Conservation (phyloP, 2,329 filamentous ascomycete species). For the Mollisiaceae sp. region DNA sequence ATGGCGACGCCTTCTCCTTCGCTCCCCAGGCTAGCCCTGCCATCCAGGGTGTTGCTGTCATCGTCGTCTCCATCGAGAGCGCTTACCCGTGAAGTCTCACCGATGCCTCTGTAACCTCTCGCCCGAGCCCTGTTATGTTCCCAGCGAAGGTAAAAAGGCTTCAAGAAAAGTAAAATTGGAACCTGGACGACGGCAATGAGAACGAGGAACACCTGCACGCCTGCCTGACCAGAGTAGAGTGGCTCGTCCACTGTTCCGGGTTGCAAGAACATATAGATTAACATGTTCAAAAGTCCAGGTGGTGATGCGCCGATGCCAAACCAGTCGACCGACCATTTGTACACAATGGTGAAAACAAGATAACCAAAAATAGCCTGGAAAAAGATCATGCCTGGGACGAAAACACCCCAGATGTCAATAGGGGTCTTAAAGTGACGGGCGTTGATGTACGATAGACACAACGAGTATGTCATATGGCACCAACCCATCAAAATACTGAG, state of each 20-base stretch:
- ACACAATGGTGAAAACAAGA: conserved; percentile 89
- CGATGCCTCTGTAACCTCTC: conserved; percentile 90
- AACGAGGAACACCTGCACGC: conserved; percentile 78
- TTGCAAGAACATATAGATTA: conserved; percentile 99
- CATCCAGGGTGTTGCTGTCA: conserved; percentile 62
- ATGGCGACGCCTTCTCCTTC: conserved; percentile 85
- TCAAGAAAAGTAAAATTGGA: conserved; percentile 88
- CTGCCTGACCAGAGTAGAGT: conserved; percentile 78
- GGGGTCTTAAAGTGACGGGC: conserved; percentile 92
- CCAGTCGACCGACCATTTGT: conserved; percentile 98
- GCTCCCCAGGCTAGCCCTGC: conserved; percentile 71
- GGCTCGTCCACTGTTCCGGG: conserved; percentile 76
- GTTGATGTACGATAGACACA: conserved; percentile 92
- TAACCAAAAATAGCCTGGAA: conserved; percentile 99
- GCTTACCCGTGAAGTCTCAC: conserved; percentile 85
- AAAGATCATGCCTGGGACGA: conserved; percentile 98
- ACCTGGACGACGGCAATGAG: conserved; percentile 86
- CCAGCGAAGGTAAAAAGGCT: conserved; percentile 92
- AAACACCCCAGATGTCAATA: conserved; percentile 97
- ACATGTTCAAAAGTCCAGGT: conserved; percentile 94
- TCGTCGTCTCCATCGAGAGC: conserved; percentile 90
- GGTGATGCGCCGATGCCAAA: conserved; percentile 65
- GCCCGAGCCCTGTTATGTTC: conserved; percentile 90
- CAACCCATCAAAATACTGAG: conserved; percentile 97
- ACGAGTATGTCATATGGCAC: conserved; percentile 98